Evolutionary conservation across 129 eudicot species (phyloP), one percentile per base, ranked within the genome.

Genomic region (Artemisia tridentata): DNA sequence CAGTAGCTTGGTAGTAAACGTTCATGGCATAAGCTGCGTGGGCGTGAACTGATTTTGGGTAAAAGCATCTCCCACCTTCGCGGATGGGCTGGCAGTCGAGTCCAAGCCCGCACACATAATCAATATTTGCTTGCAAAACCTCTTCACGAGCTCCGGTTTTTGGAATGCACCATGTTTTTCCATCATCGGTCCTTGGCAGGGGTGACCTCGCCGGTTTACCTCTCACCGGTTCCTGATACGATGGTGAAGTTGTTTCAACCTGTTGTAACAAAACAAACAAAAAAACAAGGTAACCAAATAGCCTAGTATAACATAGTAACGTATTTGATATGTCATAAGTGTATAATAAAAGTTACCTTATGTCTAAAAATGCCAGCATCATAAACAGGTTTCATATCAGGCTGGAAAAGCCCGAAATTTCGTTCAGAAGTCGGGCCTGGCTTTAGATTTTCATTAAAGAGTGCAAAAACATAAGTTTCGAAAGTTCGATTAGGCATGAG

Each of bases 401-500:
- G 96, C 46, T 72, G 67, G 65, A 88, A 89, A 27, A 92, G 84
- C 21, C 96, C 98, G 48, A 88, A 92, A 17, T 89, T 80, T 70
- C 95, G 72, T 65, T 89, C 98, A 7, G 85, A 77, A 2, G 74
- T 81, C 41, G 98, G 96, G 51, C 92, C 95, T 10, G 96, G 95
- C 79, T 92, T 92, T 45, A 79, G 68, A 78, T 92, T 77, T 63
- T 92, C 98, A 27, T 92, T 87, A 51, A 92, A 92, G 41, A 92
- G 85, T 14, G 89, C 91, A 38, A 92, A 92, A 69, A 92, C 84
- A 62, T 81, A 92, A 0, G 96, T 86, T 72, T 92, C 98, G 46
- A 89, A 89, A 7, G 92, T 85, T 25, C 72, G 79, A 41, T 85
- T 83, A 13, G 98, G 96, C 98, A 89, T 92, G 70, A 89, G 84